Evolutionary conservation across 768 basidiomycete genomes (phyloP).

Genomic region (Agrocybe pediades): DNA sequence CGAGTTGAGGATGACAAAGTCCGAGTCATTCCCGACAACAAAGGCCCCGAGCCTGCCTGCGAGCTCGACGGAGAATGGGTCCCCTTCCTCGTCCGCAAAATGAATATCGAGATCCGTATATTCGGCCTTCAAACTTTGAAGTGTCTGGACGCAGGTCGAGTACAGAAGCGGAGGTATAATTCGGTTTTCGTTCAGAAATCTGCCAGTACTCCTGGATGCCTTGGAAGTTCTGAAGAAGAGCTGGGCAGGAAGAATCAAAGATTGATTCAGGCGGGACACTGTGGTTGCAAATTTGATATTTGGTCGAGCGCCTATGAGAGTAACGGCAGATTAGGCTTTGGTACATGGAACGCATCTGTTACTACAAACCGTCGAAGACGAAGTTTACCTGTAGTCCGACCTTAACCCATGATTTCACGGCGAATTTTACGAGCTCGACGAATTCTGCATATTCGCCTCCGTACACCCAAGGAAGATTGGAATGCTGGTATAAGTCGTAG

Average conservation of each 20-base stretch:
- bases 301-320: conserved; percentile 61
- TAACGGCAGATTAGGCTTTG: not conserved
- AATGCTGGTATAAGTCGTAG: conserved; percentile 61
- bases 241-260: conserved; percentile 59
- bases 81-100: conserved; percentile 82
- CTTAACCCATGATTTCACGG: conserved; percentile 68
- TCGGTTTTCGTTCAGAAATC: conserved; percentile 73
- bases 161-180: conserved; percentile 74
- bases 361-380: conserved; percentile 77
- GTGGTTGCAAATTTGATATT: conserved; percentile 73
- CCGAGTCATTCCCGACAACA: conserved; percentile 80
- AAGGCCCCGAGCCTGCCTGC: conserved; percentile 74
- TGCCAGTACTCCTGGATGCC: conserved; percentile 57
- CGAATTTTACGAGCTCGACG: conserved; percentile 41
- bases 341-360: conserved; percentile 13
- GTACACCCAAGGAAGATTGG: conserved; percentile 79
- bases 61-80: conserved; percentile 83
- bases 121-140: conserved; percentile 39
- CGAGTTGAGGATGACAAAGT: conserved; percentile 77
- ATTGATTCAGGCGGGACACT: conserved; percentile 57
- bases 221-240: conserved; percentile 84
- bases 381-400: conserved; percentile 69
- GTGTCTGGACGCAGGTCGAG: conserved; percentile 56
- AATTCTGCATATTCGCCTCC: conserved; percentile 79
- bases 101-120: conserved; percentile 51